Percentiles rank a stretch among this genome's conserved stretches.
These are phyloP conservation scores for Zygosaccharomyces pseudorouxii DNA, from an alignment of 805 yeast genomes.

Conservation along the genomic window DNA sequence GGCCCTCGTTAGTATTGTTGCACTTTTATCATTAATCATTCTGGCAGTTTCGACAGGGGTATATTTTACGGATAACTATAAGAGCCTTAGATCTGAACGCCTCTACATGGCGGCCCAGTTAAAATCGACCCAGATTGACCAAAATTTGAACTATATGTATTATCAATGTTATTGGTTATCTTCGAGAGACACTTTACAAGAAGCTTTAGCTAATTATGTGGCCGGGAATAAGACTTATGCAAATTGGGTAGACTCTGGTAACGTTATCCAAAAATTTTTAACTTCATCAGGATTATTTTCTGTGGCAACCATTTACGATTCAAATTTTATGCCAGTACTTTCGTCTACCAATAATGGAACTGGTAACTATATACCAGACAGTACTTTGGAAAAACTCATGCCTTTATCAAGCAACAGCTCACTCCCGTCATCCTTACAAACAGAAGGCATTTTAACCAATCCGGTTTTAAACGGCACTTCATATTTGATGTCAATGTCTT, in stretches of 20 bases:
- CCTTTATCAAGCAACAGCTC: slow-evolving; percentile 49
- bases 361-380: slow-evolving; percentile 32
- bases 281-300: slow-evolving; percentile 59
- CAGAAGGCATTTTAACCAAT: slow-evolving; percentile 56
- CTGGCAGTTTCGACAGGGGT: slow-evolving; percentile 73
- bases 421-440: slow-evolving; percentile 41
- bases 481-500: slow-evolving; percentile 66
- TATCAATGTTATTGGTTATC: slow-evolving; percentile 67
- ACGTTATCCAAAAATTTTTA: slow-evolving; percentile 55
- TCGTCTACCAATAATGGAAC: slow-evolving; percentile 41
- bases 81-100: slow-evolving; percentile 61
- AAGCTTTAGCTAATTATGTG: slow-evolving; percentile 54
- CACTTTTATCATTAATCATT: slow-evolving; percentile 63
- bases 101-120: slow-evolving; percentile 74
- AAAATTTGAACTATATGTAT: slow-evolving; percentile 55
- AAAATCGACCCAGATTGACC: slow-evolving; percentile 74
- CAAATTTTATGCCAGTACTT: slow-evolving; percentile 47
- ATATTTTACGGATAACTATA: slow-evolving; percentile 61
- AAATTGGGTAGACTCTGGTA: slow-evolving; percentile 44
- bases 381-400: slow-evolving; percentile 38
- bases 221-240: slow-evolving; percentile 65
- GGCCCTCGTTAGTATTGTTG: slow-evolving; percentile 61
- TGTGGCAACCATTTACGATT: slow-evolving; percentile 63
- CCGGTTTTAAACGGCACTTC: slow-evolving; percentile 49
- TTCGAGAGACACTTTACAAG: slow-evolving; percentile 54